These are phyloP conservation scores for Hypericum androsaemum DNA, from an alignment of 345 rosid species.

Conservation along the genomic window DNA sequence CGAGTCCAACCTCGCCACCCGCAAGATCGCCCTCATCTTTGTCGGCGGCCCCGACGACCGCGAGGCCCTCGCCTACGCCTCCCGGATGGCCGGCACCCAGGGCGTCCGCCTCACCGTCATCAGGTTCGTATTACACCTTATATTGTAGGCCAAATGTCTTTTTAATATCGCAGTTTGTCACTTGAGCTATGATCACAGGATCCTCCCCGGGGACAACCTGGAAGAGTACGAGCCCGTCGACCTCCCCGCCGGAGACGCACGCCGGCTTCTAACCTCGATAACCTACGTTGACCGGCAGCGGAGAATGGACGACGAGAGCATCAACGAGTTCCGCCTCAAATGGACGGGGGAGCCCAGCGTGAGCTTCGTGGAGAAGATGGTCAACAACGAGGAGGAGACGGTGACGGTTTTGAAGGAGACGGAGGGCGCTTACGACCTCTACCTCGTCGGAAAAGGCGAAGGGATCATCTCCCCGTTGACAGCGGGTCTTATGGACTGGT, in stretches of 20 bases:
- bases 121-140: constrained; percentile 30
- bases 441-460: constrained; percentile 43
- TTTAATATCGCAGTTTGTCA: too few relatives aligned
- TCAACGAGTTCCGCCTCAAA: constrained; percentile 39
- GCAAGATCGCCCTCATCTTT: constrained; percentile 33
- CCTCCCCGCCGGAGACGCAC: neutral
- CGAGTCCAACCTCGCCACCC: constrained; percentile 11
- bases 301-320: constrained; percentile 25
- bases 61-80: constrained; percentile 56
- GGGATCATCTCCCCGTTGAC: constrained; percentile 26
- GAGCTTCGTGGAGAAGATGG: constrained; percentile 30
- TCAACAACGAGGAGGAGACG: constrained; percentile 32
- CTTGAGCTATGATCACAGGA: too few relatives aligned
- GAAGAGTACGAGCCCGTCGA: neutral
- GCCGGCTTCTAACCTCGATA: constrained; percentile 1
- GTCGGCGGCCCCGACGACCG: constrained; percentile 55
- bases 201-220: constrained; percentile 14
- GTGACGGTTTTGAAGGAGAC: constrained; percentile 20
- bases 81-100: constrained; percentile 38
- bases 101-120: constrained; percentile 32
- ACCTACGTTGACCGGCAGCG: constrained; percentile 11
- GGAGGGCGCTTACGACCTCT: constrained; percentile 31
- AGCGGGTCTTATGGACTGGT: constrained; percentile 35
- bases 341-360: constrained; percentile 18
- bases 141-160: too few relatives aligned